Base-by-base conservation (phyloP, 2,329 filamentous ascomycete genomes). In the Diaporthe amygdali region DNA sequence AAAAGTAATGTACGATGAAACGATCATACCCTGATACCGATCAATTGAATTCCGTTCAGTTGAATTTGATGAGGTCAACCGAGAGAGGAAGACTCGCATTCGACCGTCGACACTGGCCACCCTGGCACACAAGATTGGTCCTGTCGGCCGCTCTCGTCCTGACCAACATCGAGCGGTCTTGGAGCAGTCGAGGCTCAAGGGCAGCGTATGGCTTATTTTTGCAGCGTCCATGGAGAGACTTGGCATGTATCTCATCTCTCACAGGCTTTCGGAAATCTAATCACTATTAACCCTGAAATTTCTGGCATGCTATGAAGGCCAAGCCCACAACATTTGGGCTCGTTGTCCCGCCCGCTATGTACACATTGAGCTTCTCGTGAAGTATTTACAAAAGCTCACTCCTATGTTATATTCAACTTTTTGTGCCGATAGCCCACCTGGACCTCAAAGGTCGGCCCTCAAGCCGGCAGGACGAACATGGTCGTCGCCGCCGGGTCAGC, bases 21-120 rank as follows among this genome's bases (percentile, higher is more conserved):
- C 49, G 52, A 72, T 34, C 71, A 72, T 68, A 72, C 68, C 71
- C 68, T 54, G 54, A 59, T 47, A 46, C 41, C 30, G 59, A 47
- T 37, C 61, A 39, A 41, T 22, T 41, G 46, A 47, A 55, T 44
- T 64, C 25, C 47, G 44, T 27, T 34, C 55, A 27, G 34, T 56
- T 30, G 68, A 41, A 39, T 37, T 37, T n/a, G 22, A 32, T 25
- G 46, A 63, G 25, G 49, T 30, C 49, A 1, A n/a, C 27, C 37
- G 37, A n/a, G 17, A 68, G 25, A 32, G n/a, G 37, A 46, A 25
- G 27, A 25, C 5, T 56, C 49, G 30, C 39, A 51, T 56, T 7
- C 30, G 15, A n/a, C 34, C 22, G 20, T 20, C 27, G 17, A 9
- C 20, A 49, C 44, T 32, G 30, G 8, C 12, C 41, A 27, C 15